Conservation (phyloP, 805 yeast species). For the Zygosaccharomyces pseudorouxii region DNA sequence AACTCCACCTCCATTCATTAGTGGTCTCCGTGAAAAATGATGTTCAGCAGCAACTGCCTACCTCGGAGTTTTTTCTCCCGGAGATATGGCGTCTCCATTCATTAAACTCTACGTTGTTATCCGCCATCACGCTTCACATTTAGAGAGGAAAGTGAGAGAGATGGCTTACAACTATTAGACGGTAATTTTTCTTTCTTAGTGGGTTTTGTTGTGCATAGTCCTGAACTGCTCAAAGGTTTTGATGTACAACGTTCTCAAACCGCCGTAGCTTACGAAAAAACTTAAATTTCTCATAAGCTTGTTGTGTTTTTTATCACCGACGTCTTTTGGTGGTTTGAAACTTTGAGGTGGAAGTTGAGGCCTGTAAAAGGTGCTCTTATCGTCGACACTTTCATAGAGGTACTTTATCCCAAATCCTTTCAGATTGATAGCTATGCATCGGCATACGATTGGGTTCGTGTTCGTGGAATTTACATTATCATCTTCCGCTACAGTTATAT, state of each 20-base stretch:
- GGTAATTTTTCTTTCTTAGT: not conserved
- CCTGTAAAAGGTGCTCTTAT: not conserved
- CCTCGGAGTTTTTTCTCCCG: not conserved
- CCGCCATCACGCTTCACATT: not conserved
- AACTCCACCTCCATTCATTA: not conserved
- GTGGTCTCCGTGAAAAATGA: not conserved
- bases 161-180: too few species aligned
- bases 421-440: not conserved
- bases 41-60: not conserved
- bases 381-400: not conserved
- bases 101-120: too few species aligned
- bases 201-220: not conserved
- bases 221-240: conserved; percentile 1
- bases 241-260: conserved; percentile 3
- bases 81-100: too few species aligned
- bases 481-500: not conserved
- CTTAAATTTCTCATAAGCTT: not conserved
- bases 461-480: not conserved
- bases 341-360: not conserved
- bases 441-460: not conserved
- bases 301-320: not conserved
- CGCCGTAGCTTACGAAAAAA: conserved; percentile 5
- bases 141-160: not conserved
- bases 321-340: not conserved
- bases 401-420: not conserved